These are phyloP conservation scores for Sphaerulina musiva DNA, from an alignment of 2,329 filamentous ascomycete genomes.

Conservation along the genomic window DNA sequence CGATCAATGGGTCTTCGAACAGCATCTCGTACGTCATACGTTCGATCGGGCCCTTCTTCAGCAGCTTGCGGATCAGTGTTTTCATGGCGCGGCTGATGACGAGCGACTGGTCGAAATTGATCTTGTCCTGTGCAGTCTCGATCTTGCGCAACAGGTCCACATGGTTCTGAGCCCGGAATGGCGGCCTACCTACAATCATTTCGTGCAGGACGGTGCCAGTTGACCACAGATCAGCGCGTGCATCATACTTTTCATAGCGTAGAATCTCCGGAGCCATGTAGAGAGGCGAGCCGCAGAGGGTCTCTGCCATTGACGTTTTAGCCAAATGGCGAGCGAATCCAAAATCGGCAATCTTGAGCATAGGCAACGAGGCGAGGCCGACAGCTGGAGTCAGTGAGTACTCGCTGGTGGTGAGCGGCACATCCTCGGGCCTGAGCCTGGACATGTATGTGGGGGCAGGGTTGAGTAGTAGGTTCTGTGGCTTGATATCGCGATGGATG, in stretches of 20 bases:
- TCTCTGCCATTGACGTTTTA: slow-evolving; percentile 86
- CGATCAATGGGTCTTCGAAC: slow-evolving; percentile 55
- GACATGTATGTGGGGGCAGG: slow-evolving; percentile 69
- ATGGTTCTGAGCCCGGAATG: slow-evolving; percentile 88
- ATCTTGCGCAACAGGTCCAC: slow-evolving; percentile 91
- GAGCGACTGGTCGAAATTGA: slow-evolving; percentile 55
- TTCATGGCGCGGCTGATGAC: slow-evolving; percentile 71
- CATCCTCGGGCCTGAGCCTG: slow-evolving; percentile 52
- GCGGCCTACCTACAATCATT: slow-evolving; percentile 85
- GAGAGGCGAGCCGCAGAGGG: slow-evolving; percentile 87
- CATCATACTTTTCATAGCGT: slow-evolving; percentile 93
- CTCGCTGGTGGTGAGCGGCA: slow-evolving; percentile 71
- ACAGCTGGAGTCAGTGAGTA: slow-evolving; percentile 74
- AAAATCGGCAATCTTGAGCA: slow-evolving; percentile 97
- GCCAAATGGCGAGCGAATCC: slow-evolving; percentile 94
- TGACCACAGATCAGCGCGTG: slow-evolving; percentile 95
- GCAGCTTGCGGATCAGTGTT: slow-evolving; percentile 65
- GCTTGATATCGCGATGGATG: slow-evolving; percentile 95
- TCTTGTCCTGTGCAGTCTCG: slow-evolving; percentile 77
- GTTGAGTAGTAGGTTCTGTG: slow-evolving; percentile 87
- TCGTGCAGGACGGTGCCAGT: slow-evolving; percentile 93
- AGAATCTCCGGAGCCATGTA: slow-evolving; percentile 99
- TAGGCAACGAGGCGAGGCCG: slow-evolving; percentile 77
- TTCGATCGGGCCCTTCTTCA: slow-evolving; percentile 81
- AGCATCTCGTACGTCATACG: slow-evolving; percentile 80